phyloP scores from a whole-genome alignment of 148 eudicot species.

The Heliosperma pusillum region DNA sequence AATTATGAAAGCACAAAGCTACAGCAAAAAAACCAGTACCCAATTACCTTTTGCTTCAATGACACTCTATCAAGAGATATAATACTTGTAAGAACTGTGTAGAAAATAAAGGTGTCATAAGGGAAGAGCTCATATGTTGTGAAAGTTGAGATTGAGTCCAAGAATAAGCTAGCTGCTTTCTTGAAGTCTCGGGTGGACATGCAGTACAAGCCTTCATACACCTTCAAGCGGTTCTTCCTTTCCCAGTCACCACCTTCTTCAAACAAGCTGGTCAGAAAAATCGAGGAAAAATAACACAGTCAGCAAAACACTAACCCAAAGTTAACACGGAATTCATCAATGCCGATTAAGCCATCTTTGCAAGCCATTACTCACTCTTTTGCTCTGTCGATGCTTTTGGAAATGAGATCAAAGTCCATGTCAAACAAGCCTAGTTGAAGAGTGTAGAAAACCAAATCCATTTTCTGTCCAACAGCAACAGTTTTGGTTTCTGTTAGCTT shows the following conservation, averaged over 20 bases:
- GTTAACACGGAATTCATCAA: neutral
- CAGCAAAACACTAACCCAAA: slow-evolving; percentile 6
- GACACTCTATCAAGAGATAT: no score
- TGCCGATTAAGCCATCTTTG: neutral
- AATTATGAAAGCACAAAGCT: neutral
- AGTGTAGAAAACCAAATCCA: slow-evolving; percentile 88
- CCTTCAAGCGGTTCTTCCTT: slow-evolving; percentile 93
- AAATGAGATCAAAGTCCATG: slow-evolving; percentile 89
- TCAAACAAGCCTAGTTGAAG: slow-evolving; percentile 79
- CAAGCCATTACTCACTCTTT: slow-evolving; percentile 49
- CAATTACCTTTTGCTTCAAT: slow-evolving; percentile 57
- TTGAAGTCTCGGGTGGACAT: slow-evolving; percentile 73
- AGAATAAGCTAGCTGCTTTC: slow-evolving; percentile 74
- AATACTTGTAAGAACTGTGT: slow-evolving; percentile 65
- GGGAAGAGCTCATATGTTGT: slow-evolving; percentile 92
- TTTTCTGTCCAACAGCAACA: slow-evolving; percentile 94
- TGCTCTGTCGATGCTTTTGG: slow-evolving; percentile 86
- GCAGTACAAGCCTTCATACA: slow-evolving; percentile 44
- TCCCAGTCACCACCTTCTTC: slow-evolving; percentile 99
- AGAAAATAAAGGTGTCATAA: slow-evolving; percentile 83
- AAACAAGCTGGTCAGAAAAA: slow-evolving; percentile 53
- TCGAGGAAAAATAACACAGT: neutral
- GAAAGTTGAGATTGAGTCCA: slow-evolving; percentile 95
- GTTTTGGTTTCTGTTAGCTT: slow-evolving; percentile 88
- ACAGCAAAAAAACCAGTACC: neutral